Percentiles rank a stretch among this genome's conserved stretches.
phyloP scores from a whole-genome alignment of 345 rosid genomes.

The Lepidium sativum region DNA sequence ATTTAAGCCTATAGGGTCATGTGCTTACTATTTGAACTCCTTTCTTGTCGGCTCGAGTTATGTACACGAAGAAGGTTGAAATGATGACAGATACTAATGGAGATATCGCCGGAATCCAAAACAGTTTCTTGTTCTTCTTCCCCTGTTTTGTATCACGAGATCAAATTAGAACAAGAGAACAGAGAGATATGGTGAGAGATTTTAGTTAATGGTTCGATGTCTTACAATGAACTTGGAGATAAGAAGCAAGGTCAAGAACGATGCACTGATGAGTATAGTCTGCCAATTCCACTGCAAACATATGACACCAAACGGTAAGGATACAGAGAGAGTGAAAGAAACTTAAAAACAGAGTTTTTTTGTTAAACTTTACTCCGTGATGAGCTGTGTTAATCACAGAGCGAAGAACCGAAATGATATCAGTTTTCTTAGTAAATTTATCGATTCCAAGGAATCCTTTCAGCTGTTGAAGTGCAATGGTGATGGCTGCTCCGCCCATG shows the following conservation, averaged over 20 bases:
- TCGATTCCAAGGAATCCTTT: constrained; percentile 80
- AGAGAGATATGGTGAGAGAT: background rate
- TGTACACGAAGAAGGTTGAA: constrained; percentile 69
- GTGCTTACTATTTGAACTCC: constrained; percentile 72
- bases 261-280: constrained; percentile 60
- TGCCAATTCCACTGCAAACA: constrained; percentile 92
- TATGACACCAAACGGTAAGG: background rate
- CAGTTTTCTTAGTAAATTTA: constrained; percentile 56
- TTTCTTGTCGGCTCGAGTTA: constrained; percentile 69
- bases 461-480: constrained; percentile 86
- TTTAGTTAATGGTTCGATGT: background rate
- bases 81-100: constrained; percentile 66
- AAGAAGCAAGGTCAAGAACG: constrained; percentile 68
- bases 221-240: constrained; percentile 65
- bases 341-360: background rate
- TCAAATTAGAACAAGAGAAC: background rate
- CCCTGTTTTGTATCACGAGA: constrained; percentile 41
- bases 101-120: constrained; percentile 89
- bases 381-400: constrained; percentile 26
- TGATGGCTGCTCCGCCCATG: constrained; percentile 93
- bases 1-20: background rate
- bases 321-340: background rate
- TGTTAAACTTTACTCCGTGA: constrained; percentile 22
- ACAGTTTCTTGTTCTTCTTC: constrained; percentile 61
- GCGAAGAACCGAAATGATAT: constrained; percentile 33